These are phyloP conservation scores for Ceratobasidium sp. DNA, from an alignment of 1,284 basidiomycete species.

Conservation along the genomic window DNA sequence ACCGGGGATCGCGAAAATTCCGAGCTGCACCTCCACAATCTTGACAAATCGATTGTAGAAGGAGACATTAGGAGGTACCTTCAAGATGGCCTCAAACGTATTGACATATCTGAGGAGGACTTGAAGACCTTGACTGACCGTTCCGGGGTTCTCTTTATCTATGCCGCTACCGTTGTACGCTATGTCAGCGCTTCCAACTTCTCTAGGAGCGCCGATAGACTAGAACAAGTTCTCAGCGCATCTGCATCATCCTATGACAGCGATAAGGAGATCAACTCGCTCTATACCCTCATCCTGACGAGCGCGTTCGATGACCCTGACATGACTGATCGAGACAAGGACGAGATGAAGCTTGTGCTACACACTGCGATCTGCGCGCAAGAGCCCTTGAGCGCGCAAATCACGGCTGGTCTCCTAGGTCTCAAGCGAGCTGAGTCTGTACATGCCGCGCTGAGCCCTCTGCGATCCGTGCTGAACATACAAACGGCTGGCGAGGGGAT, in stretches of 20 bases:
- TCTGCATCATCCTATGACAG: not conserved
- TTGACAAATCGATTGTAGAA: not conserved
- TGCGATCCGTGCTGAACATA: constrained; percentile 25
- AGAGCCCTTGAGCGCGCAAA: not conserved
- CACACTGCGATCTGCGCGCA: constrained; percentile 5
- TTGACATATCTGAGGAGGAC: not conserved
- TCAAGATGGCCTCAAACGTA: not conserved
- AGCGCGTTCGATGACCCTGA: constrained; percentile 9
- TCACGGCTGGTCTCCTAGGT: not conserved
- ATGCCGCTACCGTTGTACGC: constrained; percentile 17
- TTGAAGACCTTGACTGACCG: not conserved
- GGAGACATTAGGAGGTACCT: not conserved
- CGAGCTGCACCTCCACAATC: not conserved
- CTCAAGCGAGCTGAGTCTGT: not conserved
- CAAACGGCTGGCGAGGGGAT: not conserved
- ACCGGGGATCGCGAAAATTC: not conserved
- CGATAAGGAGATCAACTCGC: not conserved
- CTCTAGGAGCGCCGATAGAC: not conserved
- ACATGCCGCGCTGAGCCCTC: not conserved
- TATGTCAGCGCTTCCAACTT: constrained; percentile 16
- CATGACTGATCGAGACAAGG: not conserved
- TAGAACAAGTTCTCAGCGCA: not conserved
- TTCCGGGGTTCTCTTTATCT: constrained; percentile 6
- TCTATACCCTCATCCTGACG: not conserved
- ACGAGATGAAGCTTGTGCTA: constrained; percentile 1